Conservation (phyloP, 1,284 basidiomycete species). For the Quambalaria eucalypti region DNA sequence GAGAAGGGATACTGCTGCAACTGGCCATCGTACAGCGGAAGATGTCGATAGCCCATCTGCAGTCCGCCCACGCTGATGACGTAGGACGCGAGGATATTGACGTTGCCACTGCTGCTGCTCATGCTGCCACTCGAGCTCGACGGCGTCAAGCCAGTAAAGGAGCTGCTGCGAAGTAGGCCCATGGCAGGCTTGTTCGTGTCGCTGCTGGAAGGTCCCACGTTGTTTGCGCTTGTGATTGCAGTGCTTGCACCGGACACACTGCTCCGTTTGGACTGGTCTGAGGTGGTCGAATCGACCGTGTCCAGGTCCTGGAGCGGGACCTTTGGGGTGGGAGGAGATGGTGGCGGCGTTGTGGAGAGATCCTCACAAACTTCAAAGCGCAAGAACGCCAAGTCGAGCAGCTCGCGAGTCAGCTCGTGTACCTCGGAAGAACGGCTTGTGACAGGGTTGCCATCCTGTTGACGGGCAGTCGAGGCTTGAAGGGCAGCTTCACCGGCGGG, state of each 20-base stretch:
- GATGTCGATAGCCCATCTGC: conserved; percentile 36
- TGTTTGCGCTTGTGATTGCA: not conserved
- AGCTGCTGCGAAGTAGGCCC: not conserved
- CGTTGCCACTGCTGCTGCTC: not conserved
- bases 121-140: not conserved
- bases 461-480: not conserved
- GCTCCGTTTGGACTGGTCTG: not conserved
- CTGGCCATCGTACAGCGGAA: conserved; percentile 39
- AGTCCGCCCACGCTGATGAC: conserved; percentile 18
- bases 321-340: no score
- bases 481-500: conserved; percentile 17
- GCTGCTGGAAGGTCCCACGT: not conserved
- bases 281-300: not conserved
- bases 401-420: conserved; percentile 20
- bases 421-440: not conserved
- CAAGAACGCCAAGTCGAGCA: conserved; percentile 42
- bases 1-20: conserved; percentile 37
- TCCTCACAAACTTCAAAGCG: conserved; percentile 41
- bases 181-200: not conserved
- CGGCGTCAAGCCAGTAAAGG: not conserved
- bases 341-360: not conserved
- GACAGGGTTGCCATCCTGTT: no score
- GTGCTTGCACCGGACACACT: not conserved
- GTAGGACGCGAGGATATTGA: conserved; percentile 14
- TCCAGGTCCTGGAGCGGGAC: no score